Conservation (phyloP, 2,329 filamentous ascomycete genomes). For the Monosporascus ibericus region DNA sequence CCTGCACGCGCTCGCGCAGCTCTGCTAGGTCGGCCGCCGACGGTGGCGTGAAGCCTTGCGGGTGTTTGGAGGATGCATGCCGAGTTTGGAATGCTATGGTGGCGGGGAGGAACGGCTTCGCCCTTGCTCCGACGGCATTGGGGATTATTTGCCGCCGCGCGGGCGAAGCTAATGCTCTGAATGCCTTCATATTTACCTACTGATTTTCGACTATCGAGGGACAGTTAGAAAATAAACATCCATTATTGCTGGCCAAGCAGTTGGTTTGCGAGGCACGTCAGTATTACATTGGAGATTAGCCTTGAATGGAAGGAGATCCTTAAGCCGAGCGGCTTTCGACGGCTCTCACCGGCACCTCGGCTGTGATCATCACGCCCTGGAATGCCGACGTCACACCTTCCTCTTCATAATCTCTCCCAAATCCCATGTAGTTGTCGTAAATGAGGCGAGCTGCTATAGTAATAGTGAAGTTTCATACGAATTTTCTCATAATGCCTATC, state of each 20-base stretch:
- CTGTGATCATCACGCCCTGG: conserved; percentile 28
- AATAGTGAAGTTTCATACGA: conserved; percentile 7
- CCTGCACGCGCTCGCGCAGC: conserved; percentile 76
- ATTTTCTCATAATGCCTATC: conserved; percentile 36
- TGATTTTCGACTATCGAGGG: neutral
- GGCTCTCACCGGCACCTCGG: conserved; percentile 29
- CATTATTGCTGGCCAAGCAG: conserved; percentile 6
- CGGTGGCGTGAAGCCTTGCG: conserved; percentile 60
- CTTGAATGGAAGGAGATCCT: conserved; percentile 1
- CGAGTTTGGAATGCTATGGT: conserved; percentile 33
- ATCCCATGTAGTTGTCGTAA: conserved; percentile 12
- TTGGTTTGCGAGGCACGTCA: neutral
- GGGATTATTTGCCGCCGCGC: conserved; percentile 21
- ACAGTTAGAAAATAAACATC: conserved; percentile 2
- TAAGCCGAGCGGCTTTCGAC: conserved; percentile 14
- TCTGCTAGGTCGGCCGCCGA: conserved; percentile 69
- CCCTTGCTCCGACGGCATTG: conserved; percentile 4
- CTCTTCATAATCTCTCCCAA: conserved; percentile 12
- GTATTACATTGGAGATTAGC: no score
- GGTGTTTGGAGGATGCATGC: conserved; percentile 55
- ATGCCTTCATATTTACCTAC: conserved; percentile 34
- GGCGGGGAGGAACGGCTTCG: conserved; percentile 16
- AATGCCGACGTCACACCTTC: conserved; percentile 12
- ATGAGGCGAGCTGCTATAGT: conserved; percentile 5
- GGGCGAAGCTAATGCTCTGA: conserved; percentile 26